Evolutionary conservation across 441 rosid genomes (phyloP).

Genomic region (Heliophila coronopifolia): DNA sequence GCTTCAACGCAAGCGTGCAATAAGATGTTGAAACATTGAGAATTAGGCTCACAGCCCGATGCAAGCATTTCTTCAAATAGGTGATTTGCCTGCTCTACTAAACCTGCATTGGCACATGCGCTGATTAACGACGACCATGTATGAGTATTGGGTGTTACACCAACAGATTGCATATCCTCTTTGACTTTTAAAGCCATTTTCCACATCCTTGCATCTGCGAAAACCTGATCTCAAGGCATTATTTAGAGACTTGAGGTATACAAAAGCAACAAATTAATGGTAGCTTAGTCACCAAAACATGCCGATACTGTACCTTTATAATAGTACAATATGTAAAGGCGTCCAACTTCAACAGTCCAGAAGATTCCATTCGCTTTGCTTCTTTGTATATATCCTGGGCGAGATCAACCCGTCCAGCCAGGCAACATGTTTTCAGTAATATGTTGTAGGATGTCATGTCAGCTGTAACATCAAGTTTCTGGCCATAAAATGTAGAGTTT

Average conservation of each 20-base stretch:
- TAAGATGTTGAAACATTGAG: conserved; percentile 74
- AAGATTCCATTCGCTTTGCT: conserved; percentile 62
- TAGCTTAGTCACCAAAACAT: conserved; percentile 1
- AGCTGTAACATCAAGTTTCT: conserved; percentile 59
- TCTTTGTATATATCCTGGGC: conserved; percentile 78
- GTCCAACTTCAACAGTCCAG: conserved; percentile 62
- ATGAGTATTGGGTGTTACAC: conserved; percentile 61
- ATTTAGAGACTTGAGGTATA: background rate
- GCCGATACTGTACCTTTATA: conserved; percentile 50
- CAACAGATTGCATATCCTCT: conserved; percentile 76
- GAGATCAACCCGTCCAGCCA: conserved; percentile 75
- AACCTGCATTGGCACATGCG: conserved; percentile 86
- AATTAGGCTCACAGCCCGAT: conserved; percentile 76
- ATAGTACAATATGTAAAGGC: conserved; percentile 87
- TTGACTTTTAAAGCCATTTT: conserved; percentile 75
- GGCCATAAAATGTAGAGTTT: conserved; percentile 29
- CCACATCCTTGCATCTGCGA: conserved; percentile 91
- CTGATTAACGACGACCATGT: conserved; percentile 93
- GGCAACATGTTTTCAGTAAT: conserved; percentile 84
- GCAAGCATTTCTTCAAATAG: conserved; percentile 78
- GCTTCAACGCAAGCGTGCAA: conserved; percentile 89
- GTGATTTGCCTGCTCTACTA: conserved; percentile 71
- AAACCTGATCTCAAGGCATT: conserved; percentile 44
- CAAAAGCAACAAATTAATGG: background rate
- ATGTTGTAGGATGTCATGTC: conserved; percentile 84